phyloP scores from a whole-genome alignment of 2,329 filamentous ascomycete genomes.

The Pseudogymnoascus sp. region DNA sequence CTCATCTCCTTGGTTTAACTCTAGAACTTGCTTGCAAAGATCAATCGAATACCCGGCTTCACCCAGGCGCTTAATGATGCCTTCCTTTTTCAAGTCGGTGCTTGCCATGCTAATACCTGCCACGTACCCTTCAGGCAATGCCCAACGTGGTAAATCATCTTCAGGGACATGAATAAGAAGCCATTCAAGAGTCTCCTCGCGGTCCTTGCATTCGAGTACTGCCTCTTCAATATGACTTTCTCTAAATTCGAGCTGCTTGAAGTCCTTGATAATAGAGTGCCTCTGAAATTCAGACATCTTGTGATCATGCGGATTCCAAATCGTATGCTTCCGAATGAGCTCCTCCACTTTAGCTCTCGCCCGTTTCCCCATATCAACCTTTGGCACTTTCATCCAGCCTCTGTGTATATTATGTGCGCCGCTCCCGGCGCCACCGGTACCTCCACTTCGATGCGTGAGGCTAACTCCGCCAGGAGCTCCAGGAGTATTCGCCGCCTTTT shows the following conservation, averaged over 20 bases:
- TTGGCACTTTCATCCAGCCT: conserved; percentile 78
- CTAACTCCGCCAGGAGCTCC: conserved; percentile 45
- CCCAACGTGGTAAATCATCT: conserved; percentile 90
- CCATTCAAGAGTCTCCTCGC: conserved; percentile 92
- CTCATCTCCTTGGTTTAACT: conserved; percentile 66
- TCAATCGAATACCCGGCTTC: conserved; percentile 80
- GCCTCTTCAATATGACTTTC: conserved; percentile 85
- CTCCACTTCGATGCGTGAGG: conserved; percentile 45
- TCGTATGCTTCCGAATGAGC: conserved; percentile 67
- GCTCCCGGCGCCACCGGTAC: conserved; percentile 31
- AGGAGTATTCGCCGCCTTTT: conserved; percentile 60
- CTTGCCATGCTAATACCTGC: conserved; percentile 84
- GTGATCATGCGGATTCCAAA: conserved; percentile 81
- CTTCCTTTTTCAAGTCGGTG: conserved; percentile 73
- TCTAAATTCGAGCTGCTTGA: conserved; percentile 78
- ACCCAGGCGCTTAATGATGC: conserved; percentile 73
- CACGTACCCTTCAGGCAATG: conserved; percentile 83
- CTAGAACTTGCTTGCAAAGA: conserved; percentile 71
- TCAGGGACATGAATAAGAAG: conserved; percentile 94
- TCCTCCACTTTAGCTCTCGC: conserved; percentile 74
- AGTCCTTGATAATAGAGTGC: conserved; percentile 60
- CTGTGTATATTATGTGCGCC: conserved; percentile 43
- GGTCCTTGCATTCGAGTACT: conserved; percentile 77
- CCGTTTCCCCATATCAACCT: conserved; percentile 85
- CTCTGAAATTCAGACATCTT: conserved; percentile 54